Evolutionary conservation across 2,329 filamentous ascomycete genomes (phyloP).

Genomic region (Microdochium trichocladiopsis): DNA sequence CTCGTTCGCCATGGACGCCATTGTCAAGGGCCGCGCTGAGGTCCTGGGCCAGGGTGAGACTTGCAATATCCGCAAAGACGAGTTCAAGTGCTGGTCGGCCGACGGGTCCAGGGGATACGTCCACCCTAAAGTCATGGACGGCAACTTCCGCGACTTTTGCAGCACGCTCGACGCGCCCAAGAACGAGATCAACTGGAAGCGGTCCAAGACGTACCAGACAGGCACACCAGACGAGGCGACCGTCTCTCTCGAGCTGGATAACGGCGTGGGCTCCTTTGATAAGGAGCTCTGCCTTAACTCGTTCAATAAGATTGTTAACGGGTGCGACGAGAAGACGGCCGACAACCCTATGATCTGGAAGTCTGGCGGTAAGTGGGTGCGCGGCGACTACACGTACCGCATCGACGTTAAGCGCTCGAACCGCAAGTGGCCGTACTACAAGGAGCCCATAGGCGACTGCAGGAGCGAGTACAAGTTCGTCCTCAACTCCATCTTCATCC

Average conservation of each 20-base stretch:
- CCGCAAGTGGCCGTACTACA: slow-evolving; percentile 14
- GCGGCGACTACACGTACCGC: slow-evolving; percentile 16
- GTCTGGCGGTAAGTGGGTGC: slow-evolving; percentile 14
- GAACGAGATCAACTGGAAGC: slow-evolving; percentile 3
- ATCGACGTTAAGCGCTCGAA: slow-evolving; percentile 10
- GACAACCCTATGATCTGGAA: slow-evolving; percentile 23
- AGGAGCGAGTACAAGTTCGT: slow-evolving; percentile 11
- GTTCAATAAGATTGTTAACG: slow-evolving; percentile 13
- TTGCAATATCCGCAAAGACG: slow-evolving; percentile 2
- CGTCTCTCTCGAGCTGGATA: background rate
- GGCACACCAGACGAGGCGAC: background rate
- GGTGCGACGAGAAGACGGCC: slow-evolving; percentile 16
- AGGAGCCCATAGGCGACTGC: slow-evolving; percentile 11
- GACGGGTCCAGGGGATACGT: slow-evolving; percentile 7
- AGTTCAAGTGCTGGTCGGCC: slow-evolving; percentile 8
- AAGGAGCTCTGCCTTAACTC: background rate
- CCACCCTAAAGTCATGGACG: slow-evolving; percentile 4
- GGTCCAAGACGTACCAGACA: slow-evolving; percentile 3
- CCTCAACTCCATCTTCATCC: slow-evolving; percentile 11
- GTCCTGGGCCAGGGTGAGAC: background rate
- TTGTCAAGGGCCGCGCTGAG: slow-evolving; percentile 3
- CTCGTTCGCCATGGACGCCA: slow-evolving; percentile 6
- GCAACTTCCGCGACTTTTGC: slow-evolving; percentile 8
- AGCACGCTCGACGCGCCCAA: slow-evolving; percentile 1
- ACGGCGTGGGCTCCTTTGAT: background rate